Percentiles rank a stretch among this genome's conserved stretches.
phyloP scores from a whole-genome alignment of 106 monocot species.

The Dendrobium chrysotoxum region DNA sequence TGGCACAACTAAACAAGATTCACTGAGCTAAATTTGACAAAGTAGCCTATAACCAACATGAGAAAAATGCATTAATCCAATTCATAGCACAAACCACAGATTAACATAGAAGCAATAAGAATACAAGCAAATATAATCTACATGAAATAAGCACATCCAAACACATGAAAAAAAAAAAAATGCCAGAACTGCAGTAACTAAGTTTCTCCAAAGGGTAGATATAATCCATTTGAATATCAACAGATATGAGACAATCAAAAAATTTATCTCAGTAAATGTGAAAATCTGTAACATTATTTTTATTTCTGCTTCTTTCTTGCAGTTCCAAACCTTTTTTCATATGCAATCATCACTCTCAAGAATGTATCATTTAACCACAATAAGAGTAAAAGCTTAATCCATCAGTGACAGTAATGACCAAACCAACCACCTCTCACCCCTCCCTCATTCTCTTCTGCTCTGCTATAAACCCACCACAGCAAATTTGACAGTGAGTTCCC shows the following conservation, averaged over 20 bases:
- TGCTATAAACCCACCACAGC: slow-evolving; percentile 90
- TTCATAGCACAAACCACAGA: too few species aligned
- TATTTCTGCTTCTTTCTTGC: background rate
- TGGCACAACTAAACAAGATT: too few species aligned
- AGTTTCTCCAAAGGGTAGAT: background rate
- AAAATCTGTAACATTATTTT: background rate
- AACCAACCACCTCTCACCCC: slow-evolving; percentile 36
- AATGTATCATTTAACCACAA: background rate
- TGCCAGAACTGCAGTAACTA: background rate
- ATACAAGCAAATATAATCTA: background rate
- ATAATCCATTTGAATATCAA: background rate
- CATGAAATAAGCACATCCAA: background rate
- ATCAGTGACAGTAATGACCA: slow-evolving; percentile 40
- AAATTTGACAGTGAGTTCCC: slow-evolving; percentile 83
- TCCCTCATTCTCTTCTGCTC: slow-evolving; percentile 25
- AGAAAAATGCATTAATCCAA: too few species aligned
- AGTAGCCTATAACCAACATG: too few species aligned
- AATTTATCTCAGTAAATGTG: background rate
- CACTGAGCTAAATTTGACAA: too few species aligned
- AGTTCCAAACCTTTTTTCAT: background rate
- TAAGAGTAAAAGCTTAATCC: background rate
- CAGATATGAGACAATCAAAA: background rate
- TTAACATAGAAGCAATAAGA: background rate
- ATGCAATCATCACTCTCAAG: background rate
- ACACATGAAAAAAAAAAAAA: background rate